A percentile compares a stretch with the other conserved stretches of the same genome.
phyloP scores from a whole-genome alignment of 2,329 filamentous ascomycete genomes.

The Fusarium austroafricanum region DNA sequence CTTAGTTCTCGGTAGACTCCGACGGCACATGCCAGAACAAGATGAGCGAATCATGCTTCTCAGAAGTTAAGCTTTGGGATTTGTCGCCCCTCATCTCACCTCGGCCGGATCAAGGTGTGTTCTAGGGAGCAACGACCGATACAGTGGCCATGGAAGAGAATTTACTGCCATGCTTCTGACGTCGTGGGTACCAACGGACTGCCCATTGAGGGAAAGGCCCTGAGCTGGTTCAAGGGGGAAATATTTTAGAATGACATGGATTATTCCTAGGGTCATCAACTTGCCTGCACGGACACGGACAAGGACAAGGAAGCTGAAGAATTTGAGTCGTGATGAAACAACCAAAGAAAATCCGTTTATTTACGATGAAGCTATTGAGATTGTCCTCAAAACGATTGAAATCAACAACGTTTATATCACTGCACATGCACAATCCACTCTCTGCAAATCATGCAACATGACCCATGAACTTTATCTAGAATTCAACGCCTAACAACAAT shows the following conservation, averaged over 20 bases:
- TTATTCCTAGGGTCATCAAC: conserved; percentile 29
- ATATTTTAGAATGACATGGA: conserved; percentile 31
- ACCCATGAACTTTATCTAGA: conserved; percentile 10
- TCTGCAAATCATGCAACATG: conserved; percentile 13
- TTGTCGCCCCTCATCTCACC: conserved; percentile 20
- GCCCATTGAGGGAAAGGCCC: conserved; percentile 39
- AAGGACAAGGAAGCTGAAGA: conserved; percentile 31
- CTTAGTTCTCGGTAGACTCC: conserved; percentile 33
- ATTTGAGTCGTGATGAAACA: conserved; percentile 29
- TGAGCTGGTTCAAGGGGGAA: conserved; percentile 43
- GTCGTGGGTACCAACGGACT: conserved; percentile 38
- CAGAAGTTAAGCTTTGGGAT: conserved; percentile 37
- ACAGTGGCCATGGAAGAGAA: conserved; percentile 8
- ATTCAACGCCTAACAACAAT: conserved; percentile 5
- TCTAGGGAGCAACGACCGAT: conserved; percentile 21
- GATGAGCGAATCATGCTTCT: conserved; percentile 26
- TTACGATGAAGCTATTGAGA: not conserved
- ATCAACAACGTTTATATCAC: not conserved
- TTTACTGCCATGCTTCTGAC: conserved; percentile 33
- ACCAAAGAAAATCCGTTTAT: not conserved
- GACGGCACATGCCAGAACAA: conserved; percentile 24
- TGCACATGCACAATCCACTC: not conserved
- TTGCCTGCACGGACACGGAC: conserved; percentile 27
- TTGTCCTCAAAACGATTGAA: not conserved
- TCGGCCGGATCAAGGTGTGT: conserved; percentile 34